Evolutionary conservation across 768 basidiomycete species (phyloP), one percentile per base, ranked within the genome.

Genomic region (Phylloporus sp.): DNA sequence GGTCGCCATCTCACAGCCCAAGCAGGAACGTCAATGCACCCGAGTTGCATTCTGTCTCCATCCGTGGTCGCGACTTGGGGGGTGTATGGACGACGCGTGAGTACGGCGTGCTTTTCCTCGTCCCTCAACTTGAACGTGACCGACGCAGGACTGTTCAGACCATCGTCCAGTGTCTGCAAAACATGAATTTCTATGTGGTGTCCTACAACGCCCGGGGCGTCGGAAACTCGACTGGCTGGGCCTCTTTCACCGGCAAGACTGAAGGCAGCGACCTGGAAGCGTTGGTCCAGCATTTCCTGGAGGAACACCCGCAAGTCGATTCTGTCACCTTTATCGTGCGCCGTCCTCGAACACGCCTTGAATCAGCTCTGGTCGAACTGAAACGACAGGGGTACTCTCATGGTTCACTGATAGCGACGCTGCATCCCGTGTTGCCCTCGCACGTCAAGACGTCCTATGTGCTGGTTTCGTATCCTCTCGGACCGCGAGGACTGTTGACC

Each of bases 1-100:
- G 58, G 64, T 71, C 27, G 66, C 69, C 15, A 46, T 69, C 2
- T 60, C 64, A 33, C 53, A 49, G 15, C 71, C 75, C 7, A 11
- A 26, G 10, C 53, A 54, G 18, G 48, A 38, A 15, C 17, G 38
- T 10, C 35, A 20, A 9, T 53, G 50, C 7, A 71, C 65, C 23
- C 81, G 77, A 50, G 62, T 84, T 6, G 87, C 81, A 0, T 66
- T 91, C n/a, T 81, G 81, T 54, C 68, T 86, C 10, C 89, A 91
- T 55, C 90, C 90, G 6, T 91, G 88, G 88, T 82, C 84, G n/a
- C 80, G 87, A 76, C 72, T 90, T 0, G 88, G 89, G 1, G 89
- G 88, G 14, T 73, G 69, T 41, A 86, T 83, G 79, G 62, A 81
- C 52, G 87, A 91, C 56, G 77, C 82, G 89, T 90, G 62, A 58